Percentiles rank a stretch among this genome's conserved stretches.
phyloP scores from a whole-genome alignment of 768 basidiomycete genomes.

The Mrakia blollopis region DNA sequence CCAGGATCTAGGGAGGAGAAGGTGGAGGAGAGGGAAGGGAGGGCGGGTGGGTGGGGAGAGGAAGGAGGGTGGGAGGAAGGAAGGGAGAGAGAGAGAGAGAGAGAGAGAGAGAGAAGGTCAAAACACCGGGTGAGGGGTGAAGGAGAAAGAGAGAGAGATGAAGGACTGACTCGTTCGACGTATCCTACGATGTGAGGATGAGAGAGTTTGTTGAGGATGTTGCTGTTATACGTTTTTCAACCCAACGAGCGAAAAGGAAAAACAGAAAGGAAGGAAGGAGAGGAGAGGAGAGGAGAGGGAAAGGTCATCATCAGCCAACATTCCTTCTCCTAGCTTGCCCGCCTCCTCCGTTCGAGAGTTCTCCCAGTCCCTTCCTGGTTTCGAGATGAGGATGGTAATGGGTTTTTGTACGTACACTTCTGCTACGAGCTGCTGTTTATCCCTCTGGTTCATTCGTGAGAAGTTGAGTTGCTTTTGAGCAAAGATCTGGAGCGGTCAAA shows the following conservation, averaged over 20 bases:
- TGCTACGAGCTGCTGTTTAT: constrained; percentile 91
- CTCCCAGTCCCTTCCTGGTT: neutral
- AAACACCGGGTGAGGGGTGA: neutral
- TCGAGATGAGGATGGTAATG: neutral
- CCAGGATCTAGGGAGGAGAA: constrained; percentile 56
- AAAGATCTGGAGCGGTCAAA: constrained; percentile 55
- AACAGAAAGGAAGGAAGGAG: neutral
- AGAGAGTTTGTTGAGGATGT: constrained; percentile 90
- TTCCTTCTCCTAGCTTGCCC: neutral
- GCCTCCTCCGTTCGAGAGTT: neutral
- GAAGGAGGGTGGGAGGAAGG: no score
- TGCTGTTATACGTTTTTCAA: constrained; percentile 51
- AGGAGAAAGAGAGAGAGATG: constrained; percentile 1
- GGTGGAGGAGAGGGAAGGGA: neutral
- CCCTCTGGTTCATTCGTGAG: constrained; percentile 91
- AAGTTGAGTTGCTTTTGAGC: constrained; percentile 96
- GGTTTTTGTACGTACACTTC: constrained; percentile 73
- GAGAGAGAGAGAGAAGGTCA: constrained; percentile 31
- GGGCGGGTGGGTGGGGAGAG: neutral
- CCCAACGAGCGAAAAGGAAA: neutral
- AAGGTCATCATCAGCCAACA: constrained; percentile 20
- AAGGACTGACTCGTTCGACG: constrained; percentile 61
- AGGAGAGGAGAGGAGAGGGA: neutral
- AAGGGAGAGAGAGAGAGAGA: neutral
- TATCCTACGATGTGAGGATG: constrained; percentile 97